phyloP scores from a whole-genome alignment of 2,329 filamentous ascomycete genomes.

The Penicillium freii region DNA sequence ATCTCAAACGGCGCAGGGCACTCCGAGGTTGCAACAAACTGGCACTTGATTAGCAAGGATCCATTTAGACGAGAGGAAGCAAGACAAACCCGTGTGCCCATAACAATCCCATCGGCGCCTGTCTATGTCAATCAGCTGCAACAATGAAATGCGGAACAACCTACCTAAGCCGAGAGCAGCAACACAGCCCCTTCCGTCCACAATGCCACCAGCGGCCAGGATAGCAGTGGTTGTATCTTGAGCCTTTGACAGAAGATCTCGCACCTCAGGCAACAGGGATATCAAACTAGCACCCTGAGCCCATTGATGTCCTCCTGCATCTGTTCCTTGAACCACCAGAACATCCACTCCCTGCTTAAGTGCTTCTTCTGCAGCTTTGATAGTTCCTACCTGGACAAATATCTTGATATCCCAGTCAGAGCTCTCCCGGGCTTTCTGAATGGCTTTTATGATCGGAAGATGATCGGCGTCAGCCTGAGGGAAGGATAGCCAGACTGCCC shows the following conservation, averaged over 20 bases:
- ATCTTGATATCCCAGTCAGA: conserved; percentile 46
- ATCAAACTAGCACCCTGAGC: conserved; percentile 55
- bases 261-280: conserved; percentile 58
- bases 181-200: conserved; percentile 55
- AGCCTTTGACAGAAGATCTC: conserved; percentile 41
- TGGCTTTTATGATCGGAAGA: conserved; percentile 31
- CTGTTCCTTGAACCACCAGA: conserved; percentile 61
- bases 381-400: conserved; percentile 63
- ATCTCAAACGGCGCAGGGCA: conserved; percentile 43
- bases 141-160: conserved; percentile 18
- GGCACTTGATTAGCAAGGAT: conserved; percentile 23
- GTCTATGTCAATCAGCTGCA: conserved; percentile 26
- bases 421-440: conserved; percentile 26
- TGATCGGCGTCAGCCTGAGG: conserved; percentile 45
- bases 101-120: conserved; percentile 23
- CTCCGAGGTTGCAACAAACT: conserved; percentile 49
- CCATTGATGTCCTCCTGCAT: conserved; percentile 65
- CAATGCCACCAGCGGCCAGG: conserved; percentile 61
- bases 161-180: conserved; percentile 56
- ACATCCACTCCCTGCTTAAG: conserved; percentile 55
- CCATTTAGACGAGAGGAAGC: not conserved
- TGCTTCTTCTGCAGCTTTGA: conserved; percentile 54
- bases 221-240: conserved; percentile 40
- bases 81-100: conserved; percentile 22
- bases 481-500: conserved; percentile 67